phyloP scores from a whole-genome alignment of 257 asterid species.

The Scutellaria barbata region DNA sequence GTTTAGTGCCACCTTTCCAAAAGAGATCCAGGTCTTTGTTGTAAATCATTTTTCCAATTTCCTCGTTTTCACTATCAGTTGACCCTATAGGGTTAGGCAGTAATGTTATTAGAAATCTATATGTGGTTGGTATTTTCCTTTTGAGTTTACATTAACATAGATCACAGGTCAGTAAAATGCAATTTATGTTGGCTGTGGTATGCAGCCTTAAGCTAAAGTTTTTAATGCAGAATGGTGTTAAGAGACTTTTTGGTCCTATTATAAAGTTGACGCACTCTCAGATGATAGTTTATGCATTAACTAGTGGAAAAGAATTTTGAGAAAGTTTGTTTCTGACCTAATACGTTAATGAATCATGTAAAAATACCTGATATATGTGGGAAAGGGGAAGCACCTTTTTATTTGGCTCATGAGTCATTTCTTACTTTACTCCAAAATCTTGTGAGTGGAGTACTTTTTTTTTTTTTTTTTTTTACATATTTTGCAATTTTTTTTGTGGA shows the following conservation, averaged over 20 bases:
- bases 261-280: neutral
- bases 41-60: conserved; percentile 15
- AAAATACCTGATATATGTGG: neutral
- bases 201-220: neutral
- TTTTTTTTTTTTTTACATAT: neutral
- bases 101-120: neutral
- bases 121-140: conserved; percentile 10
- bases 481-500: neutral
- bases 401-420: neutral
- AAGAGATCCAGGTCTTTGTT: conserved; percentile 73
- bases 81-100: neutral
- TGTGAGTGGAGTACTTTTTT: conserved; percentile 11
- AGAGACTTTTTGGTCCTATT: neutral
- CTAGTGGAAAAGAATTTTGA: neutral
- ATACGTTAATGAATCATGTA: neutral
- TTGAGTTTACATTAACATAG: neutral
- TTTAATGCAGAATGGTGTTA: neutral
- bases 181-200: conserved; percentile 7
- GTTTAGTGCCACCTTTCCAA: conserved; percentile 93
- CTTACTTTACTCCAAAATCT: neutral
- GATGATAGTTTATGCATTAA: neutral
- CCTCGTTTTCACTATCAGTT: conserved; percentile 1
- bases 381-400: neutral
- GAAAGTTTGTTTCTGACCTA: neutral
- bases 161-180: neutral